These are phyloP conservation scores for Zelonia costaricensis DNA, from an alignment of 208 protist species.

Conservation along the genomic window DNA sequence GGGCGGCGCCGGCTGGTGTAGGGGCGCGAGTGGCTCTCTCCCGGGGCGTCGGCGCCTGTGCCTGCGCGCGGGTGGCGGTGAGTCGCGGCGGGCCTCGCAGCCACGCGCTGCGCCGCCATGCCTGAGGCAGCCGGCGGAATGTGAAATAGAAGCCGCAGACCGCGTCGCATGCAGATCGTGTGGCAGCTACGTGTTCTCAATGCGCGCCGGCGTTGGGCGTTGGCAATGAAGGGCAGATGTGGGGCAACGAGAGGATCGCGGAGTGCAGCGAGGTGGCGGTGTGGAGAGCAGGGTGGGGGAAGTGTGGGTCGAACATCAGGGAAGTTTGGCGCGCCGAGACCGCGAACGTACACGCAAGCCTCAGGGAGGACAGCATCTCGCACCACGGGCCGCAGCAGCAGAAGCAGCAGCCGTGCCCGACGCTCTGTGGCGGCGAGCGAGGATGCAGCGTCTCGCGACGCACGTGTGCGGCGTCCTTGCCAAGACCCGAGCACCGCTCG, in stretches of 20 bases:
- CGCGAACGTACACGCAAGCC: background rate
- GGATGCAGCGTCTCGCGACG: no score
- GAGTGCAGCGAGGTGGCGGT: background rate
- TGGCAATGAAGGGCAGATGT: background rate
- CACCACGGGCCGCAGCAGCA: no score
- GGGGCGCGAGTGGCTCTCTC: background rate
- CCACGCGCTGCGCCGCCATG: constrained; percentile 6
- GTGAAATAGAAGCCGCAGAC: constrained; percentile 12
- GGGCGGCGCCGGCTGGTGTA: background rate
- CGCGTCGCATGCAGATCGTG: constrained; percentile 5
- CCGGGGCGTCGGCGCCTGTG: background rate
- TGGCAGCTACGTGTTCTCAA: no score
- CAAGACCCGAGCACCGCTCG: no score
- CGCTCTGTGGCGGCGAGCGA: no score
- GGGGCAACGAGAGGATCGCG: background rate
- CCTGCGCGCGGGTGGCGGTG: background rate
- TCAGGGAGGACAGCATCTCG: no score
- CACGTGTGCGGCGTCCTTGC: no score
- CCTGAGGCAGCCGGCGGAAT: constrained; percentile 9
- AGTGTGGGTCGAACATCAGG: background rate
- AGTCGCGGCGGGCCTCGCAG: background rate
- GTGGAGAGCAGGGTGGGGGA: background rate
- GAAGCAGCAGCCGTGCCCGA: no score
- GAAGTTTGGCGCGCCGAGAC: background rate
- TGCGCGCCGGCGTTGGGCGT: no score